Conservation (phyloP, 2,329 filamentous ascomycete species). For the Coleophoma crateriformis region DNA sequence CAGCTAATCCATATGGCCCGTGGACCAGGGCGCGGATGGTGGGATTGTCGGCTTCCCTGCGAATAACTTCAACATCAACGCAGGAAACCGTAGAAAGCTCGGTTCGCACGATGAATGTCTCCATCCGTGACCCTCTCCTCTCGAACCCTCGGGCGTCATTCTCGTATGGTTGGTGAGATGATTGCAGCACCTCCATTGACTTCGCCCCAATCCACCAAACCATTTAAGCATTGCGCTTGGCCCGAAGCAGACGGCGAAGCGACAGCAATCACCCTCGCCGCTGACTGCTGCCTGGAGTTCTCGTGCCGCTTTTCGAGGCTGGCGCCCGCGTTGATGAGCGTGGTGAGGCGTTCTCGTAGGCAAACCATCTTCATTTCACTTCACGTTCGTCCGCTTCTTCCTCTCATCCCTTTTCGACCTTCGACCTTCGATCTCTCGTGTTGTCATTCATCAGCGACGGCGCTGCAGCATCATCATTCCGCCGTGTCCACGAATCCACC, state of each 20-base stretch:
- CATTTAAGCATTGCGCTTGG: neutral
- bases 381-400: neutral
- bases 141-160: neutral
- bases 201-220: neutral
- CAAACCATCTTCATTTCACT: neutral
- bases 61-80: too few relatives aligned
- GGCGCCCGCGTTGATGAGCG: neutral
- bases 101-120: neutral
- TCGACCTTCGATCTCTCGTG: neutral
- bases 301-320: neutral
- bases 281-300: neutral
- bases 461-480: neutral
- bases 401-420: neutral
- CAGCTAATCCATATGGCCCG: too few relatives aligned
- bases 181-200: neutral
- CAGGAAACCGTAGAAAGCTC: too few relatives aligned
- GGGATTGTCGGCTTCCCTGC: too few relatives aligned
- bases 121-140: neutral
- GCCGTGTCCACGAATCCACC: conserved; percentile 9
- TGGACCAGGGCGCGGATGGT: too few relatives aligned
- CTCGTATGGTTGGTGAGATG: neutral
- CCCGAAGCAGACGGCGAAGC: neutral
- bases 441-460: neutral
- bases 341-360: conserved; percentile 1
- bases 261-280: neutral